Evolutionary conservation across 495 filamentous ascomycete genomes (phyloP).

Genomic region (Aspergillus campestris): DNA sequence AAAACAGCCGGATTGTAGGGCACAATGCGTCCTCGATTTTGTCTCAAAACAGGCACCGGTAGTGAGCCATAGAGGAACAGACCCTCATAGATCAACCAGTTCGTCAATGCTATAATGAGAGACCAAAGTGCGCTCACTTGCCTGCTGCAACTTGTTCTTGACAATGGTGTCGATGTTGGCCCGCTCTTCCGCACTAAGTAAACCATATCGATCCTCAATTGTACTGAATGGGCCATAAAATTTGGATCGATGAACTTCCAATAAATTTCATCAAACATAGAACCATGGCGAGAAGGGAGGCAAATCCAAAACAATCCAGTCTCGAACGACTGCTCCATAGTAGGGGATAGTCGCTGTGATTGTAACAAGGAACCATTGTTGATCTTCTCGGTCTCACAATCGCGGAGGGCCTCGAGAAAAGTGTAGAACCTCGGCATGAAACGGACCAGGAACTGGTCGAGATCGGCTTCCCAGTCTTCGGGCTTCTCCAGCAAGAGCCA

Average conservation of each 20-base stretch:
- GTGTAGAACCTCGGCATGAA: conserved; percentile 8
- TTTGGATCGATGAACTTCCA: conserved; percentile 19
- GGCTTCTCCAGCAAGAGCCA: conserved; percentile 32
- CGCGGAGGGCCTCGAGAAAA: conserved; percentile 17
- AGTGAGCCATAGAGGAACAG: no score
- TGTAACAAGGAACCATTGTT: conserved; percentile 10
- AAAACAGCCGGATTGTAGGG: no score
- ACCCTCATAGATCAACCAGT: conserved; percentile 7
- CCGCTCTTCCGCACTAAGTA: conserved; percentile 14
- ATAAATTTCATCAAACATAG: conserved; percentile 25
- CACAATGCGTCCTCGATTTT: no score
- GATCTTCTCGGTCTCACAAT: conserved; percentile 16
- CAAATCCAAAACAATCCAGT: conserved; percentile 23
- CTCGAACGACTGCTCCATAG: conserved; percentile 17
- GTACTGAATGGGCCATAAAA: conserved; percentile 16
- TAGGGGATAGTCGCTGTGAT: conserved; percentile 15
- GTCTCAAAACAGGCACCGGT: no score
- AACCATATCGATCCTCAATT: conserved; percentile 12
- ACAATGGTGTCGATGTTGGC: conserved; percentile 9
- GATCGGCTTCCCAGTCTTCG: conserved; percentile 25
- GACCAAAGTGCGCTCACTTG: conserved; percentile 5
- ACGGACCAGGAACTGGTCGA: conserved; percentile 13
- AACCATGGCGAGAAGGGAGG: conserved; percentile 16
- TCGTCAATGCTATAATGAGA: conserved; percentile 8
- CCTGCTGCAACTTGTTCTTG: conserved; percentile 12